These are phyloP conservation scores for Vitis hybrid DNA, from an alignment of 177 flowering plant genomes.

Conservation along the genomic window DNA sequence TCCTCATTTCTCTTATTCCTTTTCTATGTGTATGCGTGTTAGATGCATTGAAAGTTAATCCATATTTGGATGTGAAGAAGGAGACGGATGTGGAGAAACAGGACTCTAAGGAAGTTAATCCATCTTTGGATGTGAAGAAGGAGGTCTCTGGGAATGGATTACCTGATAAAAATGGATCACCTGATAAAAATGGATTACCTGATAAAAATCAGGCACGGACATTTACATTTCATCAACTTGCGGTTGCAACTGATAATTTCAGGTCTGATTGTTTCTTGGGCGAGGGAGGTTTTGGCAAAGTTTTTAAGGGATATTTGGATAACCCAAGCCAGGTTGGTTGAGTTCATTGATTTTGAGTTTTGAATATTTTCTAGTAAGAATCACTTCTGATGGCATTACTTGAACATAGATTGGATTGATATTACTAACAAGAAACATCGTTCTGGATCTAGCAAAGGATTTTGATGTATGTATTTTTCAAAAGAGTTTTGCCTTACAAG, in stretches of 20 bases:
- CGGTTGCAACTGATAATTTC: slow-evolving; percentile 59
- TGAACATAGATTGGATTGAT: too few relatives aligned
- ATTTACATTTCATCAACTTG: slow-evolving; percentile 49
- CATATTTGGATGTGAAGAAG: slow-evolving; percentile 15
- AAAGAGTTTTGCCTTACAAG: too few relatives aligned
- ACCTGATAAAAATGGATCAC: slow-evolving; percentile 28
- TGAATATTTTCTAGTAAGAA: background rate
- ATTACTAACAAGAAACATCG: too few relatives aligned
- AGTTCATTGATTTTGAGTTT: background rate
- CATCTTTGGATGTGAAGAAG: slow-evolving; percentile 14
- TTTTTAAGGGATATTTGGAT: slow-evolving; percentile 55
- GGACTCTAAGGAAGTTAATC: slow-evolving; percentile 12
- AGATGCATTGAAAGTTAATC: slow-evolving; percentile 24
- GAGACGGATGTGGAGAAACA: background rate
- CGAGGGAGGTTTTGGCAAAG: slow-evolving; percentile 85
- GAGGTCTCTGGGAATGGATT: slow-evolving; percentile 22
- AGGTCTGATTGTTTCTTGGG: slow-evolving; percentile 59
- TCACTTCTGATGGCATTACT: too few relatives aligned
- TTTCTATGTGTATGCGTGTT: slow-evolving; percentile 7
- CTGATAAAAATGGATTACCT: slow-evolving; percentile 31
- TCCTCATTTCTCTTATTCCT: background rate
- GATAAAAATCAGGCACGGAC: slow-evolving; percentile 30
- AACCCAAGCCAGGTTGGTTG: slow-evolving; percentile 49
- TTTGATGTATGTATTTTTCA: too few relatives aligned
- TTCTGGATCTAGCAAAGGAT: too few relatives aligned